Conservation (phyloP, 176 grass and related monocot genomes). For the Oryza glumipatula region DNA sequence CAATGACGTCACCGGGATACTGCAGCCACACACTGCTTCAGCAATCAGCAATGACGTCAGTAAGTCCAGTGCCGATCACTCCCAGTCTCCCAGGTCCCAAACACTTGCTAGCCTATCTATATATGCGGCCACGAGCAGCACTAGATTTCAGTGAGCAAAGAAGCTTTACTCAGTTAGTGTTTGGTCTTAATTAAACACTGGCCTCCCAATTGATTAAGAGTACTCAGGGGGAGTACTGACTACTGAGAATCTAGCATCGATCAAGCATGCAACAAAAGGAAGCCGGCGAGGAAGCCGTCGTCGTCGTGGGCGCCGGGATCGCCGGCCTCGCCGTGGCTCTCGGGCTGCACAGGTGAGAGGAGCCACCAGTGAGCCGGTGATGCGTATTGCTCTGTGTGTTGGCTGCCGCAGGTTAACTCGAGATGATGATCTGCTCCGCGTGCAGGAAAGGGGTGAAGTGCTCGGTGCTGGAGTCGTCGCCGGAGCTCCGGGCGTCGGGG, state of each 20-base stretch:
- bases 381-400: too few relatives aligned
- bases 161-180: background rate
- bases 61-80: background rate
- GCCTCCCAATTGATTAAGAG: background rate
- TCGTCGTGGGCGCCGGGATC: slow-evolving; percentile 66
- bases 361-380: background rate
- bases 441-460: slow-evolving; percentile 72
- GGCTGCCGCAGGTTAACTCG: background rate
- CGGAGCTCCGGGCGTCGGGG: slow-evolving; percentile 57
- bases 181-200: background rate
- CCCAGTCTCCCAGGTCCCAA: background rate
- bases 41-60: too few relatives aligned
- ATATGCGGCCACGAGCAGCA: background rate
- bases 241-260: background rate
- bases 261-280: slow-evolving; percentile 36
- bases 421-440: background rate
- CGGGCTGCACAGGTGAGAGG: slow-evolving; percentile 59
- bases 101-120: background rate
- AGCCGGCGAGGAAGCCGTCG: slow-evolving; percentile 40
- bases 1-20: too few relatives aligned
- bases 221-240: too few relatives aligned
- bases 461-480: slow-evolving; percentile 80
- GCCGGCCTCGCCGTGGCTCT: slow-evolving; percentile 69
- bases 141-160: background rate
- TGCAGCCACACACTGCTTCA: too few relatives aligned